These are phyloP conservation scores for Ganoderma lucidum DNA, from an alignment of 1,284 basidiomycete genomes.

Conservation along the genomic window DNA sequence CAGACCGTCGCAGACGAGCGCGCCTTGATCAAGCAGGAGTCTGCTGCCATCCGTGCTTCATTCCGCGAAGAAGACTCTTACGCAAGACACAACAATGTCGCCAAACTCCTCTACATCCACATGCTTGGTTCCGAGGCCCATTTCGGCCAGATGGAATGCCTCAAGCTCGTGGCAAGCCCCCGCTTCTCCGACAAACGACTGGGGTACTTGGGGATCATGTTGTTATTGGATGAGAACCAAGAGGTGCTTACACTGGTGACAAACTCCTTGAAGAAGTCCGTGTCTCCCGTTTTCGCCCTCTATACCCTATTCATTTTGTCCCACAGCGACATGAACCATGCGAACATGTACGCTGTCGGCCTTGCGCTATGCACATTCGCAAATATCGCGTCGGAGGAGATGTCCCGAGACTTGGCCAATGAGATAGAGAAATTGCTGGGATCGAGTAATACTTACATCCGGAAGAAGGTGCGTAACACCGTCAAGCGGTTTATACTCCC, in stretches of 20 bases:
- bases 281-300: constrained; percentile 27
- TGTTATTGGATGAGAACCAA: constrained; percentile 97
- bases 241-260: constrained; percentile 98
- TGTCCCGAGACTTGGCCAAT: constrained; percentile 96
- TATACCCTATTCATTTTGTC: constrained; percentile 15
- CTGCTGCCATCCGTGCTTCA: constrained; percentile 95
- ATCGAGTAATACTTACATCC: constrained; percentile 98
- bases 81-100: constrained; percentile 95
- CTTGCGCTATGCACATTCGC: constrained; percentile 98
- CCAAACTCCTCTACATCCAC: constrained; percentile 98
- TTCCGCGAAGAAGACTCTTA: constrained; percentile 98
- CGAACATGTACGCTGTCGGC: constrained; percentile 99
- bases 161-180: constrained; percentile 98
- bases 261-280: constrained; percentile 98
- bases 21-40: constrained; percentile 97
- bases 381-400: constrained; percentile 98
- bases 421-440: constrained; percentile 98
- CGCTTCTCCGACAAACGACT: constrained; percentile 97
- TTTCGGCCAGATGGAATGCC: constrained; percentile 99
- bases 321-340: constrained; percentile 98
- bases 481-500: not conserved
- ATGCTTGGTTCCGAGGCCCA: constrained; percentile 99
- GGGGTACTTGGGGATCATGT: constrained; percentile 98
- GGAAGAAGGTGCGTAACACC: constrained; percentile 83
- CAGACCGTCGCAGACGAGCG: constrained; percentile 99